Percentiles rank a stretch among this genome's conserved stretches.
phyloP scores from a whole-genome alignment of 495 filamentous ascomycete species.

The Beverwykella pulmonaria region DNA sequence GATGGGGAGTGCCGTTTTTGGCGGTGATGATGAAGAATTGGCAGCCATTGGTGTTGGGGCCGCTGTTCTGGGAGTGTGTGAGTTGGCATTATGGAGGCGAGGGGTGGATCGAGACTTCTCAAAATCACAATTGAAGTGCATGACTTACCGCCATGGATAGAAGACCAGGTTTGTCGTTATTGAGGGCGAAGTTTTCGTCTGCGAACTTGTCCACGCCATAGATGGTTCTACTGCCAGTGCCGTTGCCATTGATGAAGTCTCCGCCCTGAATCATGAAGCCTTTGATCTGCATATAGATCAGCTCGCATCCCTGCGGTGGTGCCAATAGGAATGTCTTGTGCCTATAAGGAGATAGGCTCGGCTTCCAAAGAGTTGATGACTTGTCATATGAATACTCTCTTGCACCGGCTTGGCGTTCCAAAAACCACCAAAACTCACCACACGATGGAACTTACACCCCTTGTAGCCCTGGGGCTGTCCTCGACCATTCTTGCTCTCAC shows the following conservation, averaged over 20 bases:
- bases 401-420: not conserved
- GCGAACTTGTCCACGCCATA: conserved; percentile 56
- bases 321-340: not conserved
- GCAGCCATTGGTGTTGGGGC: conserved; percentile 89
- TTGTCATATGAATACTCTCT: too few species aligned
- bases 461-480: conserved; percentile 84
- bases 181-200: conserved; percentile 86
- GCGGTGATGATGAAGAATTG: conserved; percentile 97
- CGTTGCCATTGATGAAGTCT: conserved; percentile 93
- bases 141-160: conserved; percentile 87
- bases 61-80: conserved; percentile 78
- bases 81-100: too few species aligned
- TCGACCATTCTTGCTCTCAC: conserved; percentile 78
- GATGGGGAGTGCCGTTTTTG: conserved; percentile 68
- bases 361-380: too few species aligned
- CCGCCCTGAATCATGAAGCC: conserved; percentile 98
- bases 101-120: too few species aligned
- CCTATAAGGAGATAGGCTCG: not conserved
- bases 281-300: conserved; percentile 66
- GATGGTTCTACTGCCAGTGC: conserved; percentile 67
- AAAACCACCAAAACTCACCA: conserved; percentile 61
- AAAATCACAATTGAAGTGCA: not conserved
- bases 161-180: conserved; percentile 76
- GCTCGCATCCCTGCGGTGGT: not conserved
- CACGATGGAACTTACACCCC: conserved; percentile 88